phyloP scores from a whole-genome alignment of 768 basidiomycete genomes.

The Lepiota venenata region DNA sequence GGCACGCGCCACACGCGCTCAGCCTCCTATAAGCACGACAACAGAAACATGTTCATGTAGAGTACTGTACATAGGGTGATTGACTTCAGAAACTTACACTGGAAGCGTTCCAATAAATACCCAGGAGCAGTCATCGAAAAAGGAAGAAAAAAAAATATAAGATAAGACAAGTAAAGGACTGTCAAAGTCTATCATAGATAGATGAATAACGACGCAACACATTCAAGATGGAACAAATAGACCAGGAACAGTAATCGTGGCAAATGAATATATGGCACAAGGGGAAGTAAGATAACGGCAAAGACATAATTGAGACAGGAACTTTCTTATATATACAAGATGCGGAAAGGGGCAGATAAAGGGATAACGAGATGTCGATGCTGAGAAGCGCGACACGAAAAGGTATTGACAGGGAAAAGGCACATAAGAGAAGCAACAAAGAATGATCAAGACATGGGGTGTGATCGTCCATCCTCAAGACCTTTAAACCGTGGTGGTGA shows the following conservation, averaged over 20 bases:
- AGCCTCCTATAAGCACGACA: background rate
- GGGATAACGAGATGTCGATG: background rate
- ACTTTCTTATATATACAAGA: background rate
- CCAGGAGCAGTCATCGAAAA: background rate
- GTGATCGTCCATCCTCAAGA: background rate
- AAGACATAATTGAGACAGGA: background rate
- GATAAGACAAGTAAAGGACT: constrained; percentile 2
- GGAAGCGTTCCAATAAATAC: background rate
- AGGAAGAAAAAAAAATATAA: background rate
- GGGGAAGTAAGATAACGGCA: background rate
- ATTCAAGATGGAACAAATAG: background rate
- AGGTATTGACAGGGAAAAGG: background rate
- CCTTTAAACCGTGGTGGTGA: background rate
- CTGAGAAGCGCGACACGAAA: constrained; percentile 7
- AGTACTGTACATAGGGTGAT: background rate
- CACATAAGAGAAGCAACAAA: background rate
- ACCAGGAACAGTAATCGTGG: background rate
- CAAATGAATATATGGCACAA: background rate
- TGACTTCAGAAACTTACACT: constrained; percentile 3
- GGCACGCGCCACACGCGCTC: too few relatives aligned
- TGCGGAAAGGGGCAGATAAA: background rate
- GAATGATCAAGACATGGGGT: background rate
- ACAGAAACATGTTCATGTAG: constrained; percentile 5
- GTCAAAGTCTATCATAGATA: constrained; percentile 5
- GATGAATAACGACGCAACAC: background rate